phyloP scores from a whole-genome alignment of 1,139 yeast species.

The Candida tetrigidarum region DNA sequence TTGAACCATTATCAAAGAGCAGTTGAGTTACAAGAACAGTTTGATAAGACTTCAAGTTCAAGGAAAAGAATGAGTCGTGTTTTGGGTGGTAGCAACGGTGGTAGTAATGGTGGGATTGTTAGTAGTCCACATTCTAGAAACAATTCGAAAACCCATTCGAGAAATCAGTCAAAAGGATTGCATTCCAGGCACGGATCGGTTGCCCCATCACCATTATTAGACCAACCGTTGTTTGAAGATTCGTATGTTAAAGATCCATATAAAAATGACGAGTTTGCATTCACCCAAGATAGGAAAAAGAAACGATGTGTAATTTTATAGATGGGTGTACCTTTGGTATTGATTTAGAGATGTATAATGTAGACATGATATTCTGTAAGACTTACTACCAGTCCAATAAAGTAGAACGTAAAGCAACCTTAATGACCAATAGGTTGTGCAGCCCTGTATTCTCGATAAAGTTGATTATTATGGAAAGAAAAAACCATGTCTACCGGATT shows the following conservation, averaged over 20 bases:
- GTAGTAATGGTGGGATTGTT: constrained; percentile 12
- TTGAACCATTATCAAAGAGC: constrained; percentile 41
- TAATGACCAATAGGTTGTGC: background rate
- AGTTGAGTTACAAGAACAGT: constrained; percentile 41
- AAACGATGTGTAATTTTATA: constrained; percentile 41
- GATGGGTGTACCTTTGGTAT: too few species aligned
- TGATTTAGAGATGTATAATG: too few species aligned
- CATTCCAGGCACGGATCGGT: constrained; percentile 43
- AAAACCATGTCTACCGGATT: background rate
- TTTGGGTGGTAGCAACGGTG: constrained; percentile 17
- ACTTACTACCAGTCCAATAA: too few species aligned
- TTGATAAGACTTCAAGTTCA: constrained; percentile 37
- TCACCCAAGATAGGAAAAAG: constrained; percentile 38
- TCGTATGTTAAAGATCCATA: constrained; percentile 34
- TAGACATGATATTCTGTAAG: too few species aligned
- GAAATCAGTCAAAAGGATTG: constrained; percentile 27
- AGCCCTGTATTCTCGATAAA: background rate
- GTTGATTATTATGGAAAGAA: background rate
- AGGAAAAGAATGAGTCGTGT: constrained; percentile 38
- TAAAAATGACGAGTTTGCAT: constrained; percentile 49
- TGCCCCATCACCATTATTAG: constrained; percentile 42
- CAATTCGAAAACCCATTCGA: constrained; percentile 22
- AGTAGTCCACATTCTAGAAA: constrained; percentile 18
- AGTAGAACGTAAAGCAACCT: too few species aligned
- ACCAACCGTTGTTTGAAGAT: constrained; percentile 45